A percentile compares a stretch with the other conserved stretches of the same genome.
These are phyloP conservation scores for Penicillium sp. DNA, from an alignment of 2,329 filamentous ascomycete genomes.

Conservation along the genomic window DNA sequence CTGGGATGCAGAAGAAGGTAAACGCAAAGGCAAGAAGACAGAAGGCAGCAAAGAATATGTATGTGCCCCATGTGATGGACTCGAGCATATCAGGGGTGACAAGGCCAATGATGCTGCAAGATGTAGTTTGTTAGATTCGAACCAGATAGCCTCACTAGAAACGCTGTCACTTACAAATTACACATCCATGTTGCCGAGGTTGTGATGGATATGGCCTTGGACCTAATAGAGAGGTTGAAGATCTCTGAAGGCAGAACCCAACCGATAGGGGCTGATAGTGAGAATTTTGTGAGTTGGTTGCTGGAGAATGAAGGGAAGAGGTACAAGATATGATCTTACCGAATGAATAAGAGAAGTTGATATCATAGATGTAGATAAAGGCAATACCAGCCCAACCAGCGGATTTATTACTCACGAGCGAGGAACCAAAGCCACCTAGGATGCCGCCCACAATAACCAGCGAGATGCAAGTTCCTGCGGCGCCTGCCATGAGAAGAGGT, in stretches of 20 bases:
- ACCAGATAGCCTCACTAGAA: not conserved
- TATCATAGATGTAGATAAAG: constrained; percentile 42
- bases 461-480: constrained; percentile 37
- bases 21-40: constrained; percentile 38
- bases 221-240: constrained; percentile 40
- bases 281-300: not conserved
- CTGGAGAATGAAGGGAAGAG: not conserved
- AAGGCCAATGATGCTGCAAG: constrained; percentile 36
- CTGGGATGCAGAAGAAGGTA: constrained; percentile 38
- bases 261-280: constrained; percentile 34
- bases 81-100: constrained; percentile 42
- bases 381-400: constrained; percentile 41
- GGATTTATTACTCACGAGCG: constrained; percentile 28
- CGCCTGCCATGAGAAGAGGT: constrained; percentile 38
- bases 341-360: constrained; percentile 42
- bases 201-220: constrained; percentile 41
- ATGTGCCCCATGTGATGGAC: constrained; percentile 40
- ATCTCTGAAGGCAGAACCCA: constrained; percentile 45
- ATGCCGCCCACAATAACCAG: constrained; percentile 40
- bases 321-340: constrained; percentile 23
- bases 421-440: constrained; percentile 34
- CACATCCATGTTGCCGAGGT: constrained; percentile 44
- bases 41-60: constrained; percentile 43
- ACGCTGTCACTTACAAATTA: constrained; percentile 33
- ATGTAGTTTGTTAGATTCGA: not conserved